Evolutionary conservation across 768 basidiomycete species (phyloP).

Genomic region (Grammothele lineata): DNA sequence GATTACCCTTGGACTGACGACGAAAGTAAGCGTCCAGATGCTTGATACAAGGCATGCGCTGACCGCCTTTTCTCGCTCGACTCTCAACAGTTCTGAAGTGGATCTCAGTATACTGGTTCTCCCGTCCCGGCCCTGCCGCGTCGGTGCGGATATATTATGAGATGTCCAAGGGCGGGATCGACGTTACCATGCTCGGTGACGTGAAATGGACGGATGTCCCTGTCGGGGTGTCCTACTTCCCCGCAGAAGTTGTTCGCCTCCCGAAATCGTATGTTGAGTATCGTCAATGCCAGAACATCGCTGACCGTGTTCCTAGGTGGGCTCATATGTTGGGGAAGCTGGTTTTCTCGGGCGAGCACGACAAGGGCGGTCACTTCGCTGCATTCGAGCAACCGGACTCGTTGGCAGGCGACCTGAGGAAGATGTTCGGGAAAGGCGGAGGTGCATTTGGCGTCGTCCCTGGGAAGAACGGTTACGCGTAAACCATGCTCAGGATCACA

Average conservation of each 20-base stretch:
- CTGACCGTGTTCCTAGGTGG: conserved; percentile 14
- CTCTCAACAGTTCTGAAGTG: conserved; percentile 34
- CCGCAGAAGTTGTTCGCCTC: conserved; percentile 19
- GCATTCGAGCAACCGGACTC: conserved; percentile 23
- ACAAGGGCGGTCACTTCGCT: conserved; percentile 25
- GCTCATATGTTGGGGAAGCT: conserved; percentile 20
- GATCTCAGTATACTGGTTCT: conserved; percentile 35
- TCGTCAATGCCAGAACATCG: too few species aligned
- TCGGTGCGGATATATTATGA: conserved; percentile 32
- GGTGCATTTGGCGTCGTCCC: conserved; percentile 19
- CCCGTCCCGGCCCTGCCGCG: conserved; percentile 28
- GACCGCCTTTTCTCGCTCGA: too few species aligned
- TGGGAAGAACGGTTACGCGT: conserved; percentile 7
- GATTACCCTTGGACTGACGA: conserved; percentile 55
- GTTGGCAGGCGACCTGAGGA: conserved; percentile 21
- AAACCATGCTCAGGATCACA: too few species aligned
- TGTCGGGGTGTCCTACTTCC: conserved; percentile 28
- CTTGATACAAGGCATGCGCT: too few species aligned
- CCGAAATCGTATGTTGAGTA: conserved; percentile 19
- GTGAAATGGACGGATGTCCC: conserved; percentile 17
- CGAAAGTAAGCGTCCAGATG: conserved; percentile 35
- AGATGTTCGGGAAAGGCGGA: conserved; percentile 28
- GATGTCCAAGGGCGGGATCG: conserved; percentile 1
- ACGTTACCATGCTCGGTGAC: neutral
- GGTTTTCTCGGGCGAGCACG: conserved; percentile 24